phyloP scores from a whole-genome alignment of 495 filamentous ascomycete genomes.

The Tetracladium marchalianum region DNA sequence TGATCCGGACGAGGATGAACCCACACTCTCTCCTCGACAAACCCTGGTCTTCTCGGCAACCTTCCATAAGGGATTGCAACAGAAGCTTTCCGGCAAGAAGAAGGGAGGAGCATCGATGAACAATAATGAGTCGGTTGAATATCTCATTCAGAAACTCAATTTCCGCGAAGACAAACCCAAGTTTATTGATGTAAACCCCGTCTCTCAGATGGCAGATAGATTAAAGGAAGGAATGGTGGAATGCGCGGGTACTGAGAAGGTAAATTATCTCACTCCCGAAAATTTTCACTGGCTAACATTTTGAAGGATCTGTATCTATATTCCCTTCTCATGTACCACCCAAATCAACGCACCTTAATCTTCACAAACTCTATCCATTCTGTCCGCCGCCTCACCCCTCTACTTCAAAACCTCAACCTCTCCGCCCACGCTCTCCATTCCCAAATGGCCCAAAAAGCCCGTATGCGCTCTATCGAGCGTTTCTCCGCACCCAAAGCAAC shows the following conservation, averaged over 20 bases:
- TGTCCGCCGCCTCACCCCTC: slow-evolving; percentile 74
- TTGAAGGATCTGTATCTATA: slow-evolving; percentile 83
- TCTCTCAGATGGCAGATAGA: slow-evolving; percentile 72
- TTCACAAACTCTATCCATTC: slow-evolving; percentile 95
- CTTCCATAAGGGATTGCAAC: slow-evolving; percentile 80
- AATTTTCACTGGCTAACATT: slow-evolving; percentile 1
- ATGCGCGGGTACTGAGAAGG: slow-evolving; percentile 88
- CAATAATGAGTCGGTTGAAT: slow-evolving; percentile 78
- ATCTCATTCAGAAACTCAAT: slow-evolving; percentile 80
- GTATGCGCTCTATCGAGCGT: slow-evolving; percentile 80
- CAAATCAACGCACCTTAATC: slow-evolving; percentile 67
- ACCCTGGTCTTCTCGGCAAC: slow-evolving; percentile 96
- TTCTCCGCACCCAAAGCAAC: slow-evolving; percentile 56
- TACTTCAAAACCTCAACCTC: slow-evolving; percentile 75
- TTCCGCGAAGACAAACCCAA: slow-evolving; percentile 67
- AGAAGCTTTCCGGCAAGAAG: slow-evolving; percentile 74
- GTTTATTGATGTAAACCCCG: slow-evolving; percentile 85
- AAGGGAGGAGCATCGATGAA: slow-evolving; percentile 34
- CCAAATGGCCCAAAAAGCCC: slow-evolving; percentile 94
- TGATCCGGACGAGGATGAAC: slow-evolving; percentile 26
- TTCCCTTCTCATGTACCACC: slow-evolving; percentile 72
- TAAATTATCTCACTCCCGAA: slow-evolving; percentile 17
- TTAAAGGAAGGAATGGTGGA: slow-evolving; percentile 87
- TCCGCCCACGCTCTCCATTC: slow-evolving; percentile 76
- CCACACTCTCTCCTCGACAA: slow-evolving; percentile 44